phyloP scores from a whole-genome alignment of 169 alveolate genomes.

The Miamiensis avidus region DNA sequence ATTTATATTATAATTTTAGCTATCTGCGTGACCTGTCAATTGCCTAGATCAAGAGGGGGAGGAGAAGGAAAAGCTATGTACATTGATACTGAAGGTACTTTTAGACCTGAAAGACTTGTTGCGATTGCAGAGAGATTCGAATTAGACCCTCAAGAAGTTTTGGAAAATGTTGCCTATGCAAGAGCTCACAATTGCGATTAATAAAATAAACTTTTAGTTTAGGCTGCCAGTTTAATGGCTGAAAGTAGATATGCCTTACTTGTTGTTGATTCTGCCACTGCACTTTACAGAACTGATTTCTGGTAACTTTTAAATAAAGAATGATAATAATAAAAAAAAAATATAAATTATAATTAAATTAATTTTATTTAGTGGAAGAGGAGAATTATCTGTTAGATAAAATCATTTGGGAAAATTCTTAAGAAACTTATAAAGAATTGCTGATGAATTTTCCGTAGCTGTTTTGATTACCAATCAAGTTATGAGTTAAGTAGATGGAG shows the following conservation, averaged over 20 bases:
- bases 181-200: constrained; percentile 98
- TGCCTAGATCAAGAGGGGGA: constrained; percentile 97
- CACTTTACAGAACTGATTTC: constrained; percentile 97
- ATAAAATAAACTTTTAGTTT: constrained; percentile 93
- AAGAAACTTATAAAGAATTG: constrained; percentile 92
- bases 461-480: constrained; percentile 96
- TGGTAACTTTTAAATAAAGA: no score
- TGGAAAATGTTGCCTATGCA: constrained; percentile 98
- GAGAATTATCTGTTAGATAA: constrained; percentile 98
- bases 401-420: constrained; percentile 96
- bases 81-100: constrained; percentile 99
- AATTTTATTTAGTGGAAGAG: constrained; percentile 98
- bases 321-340: no score
- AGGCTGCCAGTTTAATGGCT: constrained; percentile 97
- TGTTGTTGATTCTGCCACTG: constrained; percentile 97
- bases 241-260: constrained; percentile 96
- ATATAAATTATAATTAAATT: no score
- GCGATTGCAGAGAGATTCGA: constrained; percentile 98
- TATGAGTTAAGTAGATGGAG: constrained; percentile 94
- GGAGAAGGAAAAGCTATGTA: constrained; percentile 98
- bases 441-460: constrained; percentile 96
- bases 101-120: constrained; percentile 98
- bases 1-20: constrained; percentile 13
- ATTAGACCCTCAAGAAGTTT: constrained; percentile 94
- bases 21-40: constrained; percentile 90